Conservation (phyloP, 352 stramenopile species). For the Blastocystis sp. region DNA sequence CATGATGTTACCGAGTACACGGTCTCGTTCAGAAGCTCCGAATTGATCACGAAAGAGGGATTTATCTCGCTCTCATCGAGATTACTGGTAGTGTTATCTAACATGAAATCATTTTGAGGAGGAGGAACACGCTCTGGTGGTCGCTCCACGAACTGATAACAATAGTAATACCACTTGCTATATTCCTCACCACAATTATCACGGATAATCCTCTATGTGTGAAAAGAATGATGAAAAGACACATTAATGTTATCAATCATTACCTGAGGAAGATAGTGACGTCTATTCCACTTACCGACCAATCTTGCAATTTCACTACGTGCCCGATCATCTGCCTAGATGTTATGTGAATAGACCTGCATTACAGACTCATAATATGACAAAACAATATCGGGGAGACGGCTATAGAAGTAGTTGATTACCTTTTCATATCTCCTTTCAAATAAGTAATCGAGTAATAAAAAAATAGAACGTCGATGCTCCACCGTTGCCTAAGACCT, state of each 20-base stretch:
- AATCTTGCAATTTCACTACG: neutral
- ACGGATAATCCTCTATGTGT: neutral
- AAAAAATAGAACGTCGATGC: conserved; percentile 8
- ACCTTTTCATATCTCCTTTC: neutral
- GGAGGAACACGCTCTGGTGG: neutral
- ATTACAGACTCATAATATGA: conserved; percentile 46
- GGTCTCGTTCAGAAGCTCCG: neutral
- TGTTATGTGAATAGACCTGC: neutral
- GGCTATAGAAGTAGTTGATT: neutral
- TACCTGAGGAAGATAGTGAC: neutral
- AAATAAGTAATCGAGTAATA: conserved; percentile 45
- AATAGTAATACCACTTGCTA: too few relatives aligned
- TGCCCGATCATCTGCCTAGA: conserved; percentile 20
- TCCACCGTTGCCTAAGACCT: conserved; percentile 8
- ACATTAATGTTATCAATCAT: conserved; percentile 27
- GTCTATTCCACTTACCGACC: neutral
- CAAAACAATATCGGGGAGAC: neutral
- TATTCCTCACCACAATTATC: too few relatives aligned
- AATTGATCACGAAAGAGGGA: conserved; percentile 27
- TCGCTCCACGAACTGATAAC: too few relatives aligned
- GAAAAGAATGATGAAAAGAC: neutral
- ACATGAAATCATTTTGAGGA: neutral
- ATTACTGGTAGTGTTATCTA: neutral
- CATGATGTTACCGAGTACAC: neutral
- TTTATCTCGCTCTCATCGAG: conserved; percentile 16